Conservation (phyloP, 1,139 yeast genomes). For the Zygoascus hellenicus region DNA sequence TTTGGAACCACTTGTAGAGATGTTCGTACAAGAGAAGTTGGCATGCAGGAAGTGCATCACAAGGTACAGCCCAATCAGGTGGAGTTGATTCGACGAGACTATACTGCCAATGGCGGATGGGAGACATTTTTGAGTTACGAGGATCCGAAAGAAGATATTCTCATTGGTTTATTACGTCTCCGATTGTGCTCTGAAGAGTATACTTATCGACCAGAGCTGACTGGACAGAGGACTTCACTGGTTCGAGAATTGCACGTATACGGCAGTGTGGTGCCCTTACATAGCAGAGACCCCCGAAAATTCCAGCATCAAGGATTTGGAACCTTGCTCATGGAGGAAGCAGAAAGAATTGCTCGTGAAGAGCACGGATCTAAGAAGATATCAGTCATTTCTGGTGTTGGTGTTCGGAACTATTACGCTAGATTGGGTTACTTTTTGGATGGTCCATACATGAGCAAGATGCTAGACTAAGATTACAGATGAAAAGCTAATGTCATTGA, state of each 20-base stretch:
- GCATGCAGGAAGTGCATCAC: constrained; percentile 97
- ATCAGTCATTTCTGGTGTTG: constrained; percentile 94
- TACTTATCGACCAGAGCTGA: constrained; percentile 86
- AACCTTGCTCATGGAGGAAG: constrained; percentile 95
- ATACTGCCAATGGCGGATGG: constrained; percentile 98
- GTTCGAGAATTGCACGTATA: constrained; percentile 96
- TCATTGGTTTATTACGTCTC: constrained; percentile 82
- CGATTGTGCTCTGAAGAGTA: constrained; percentile 86
- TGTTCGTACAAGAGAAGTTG: constrained; percentile 98
- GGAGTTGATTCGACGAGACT: constrained; percentile 90
- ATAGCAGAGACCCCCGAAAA: constrained; percentile 95
- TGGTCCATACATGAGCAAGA: constrained; percentile 94
- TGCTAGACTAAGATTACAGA: constrained; percentile 21
- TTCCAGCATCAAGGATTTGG: constrained; percentile 99
- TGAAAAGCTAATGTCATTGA: background rate
- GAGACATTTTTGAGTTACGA: constrained; percentile 94
- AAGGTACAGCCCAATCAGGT: constrained; percentile 97
- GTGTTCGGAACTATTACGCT: constrained; percentile 92
- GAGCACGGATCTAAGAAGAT: constrained; percentile 92
- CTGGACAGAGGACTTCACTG: constrained; percentile 77
- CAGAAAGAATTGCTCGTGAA: constrained; percentile 89
- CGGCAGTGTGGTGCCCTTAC: constrained; percentile 95
- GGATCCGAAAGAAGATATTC: constrained; percentile 94
- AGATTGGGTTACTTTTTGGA: constrained; percentile 86
- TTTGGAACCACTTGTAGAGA: constrained; percentile 95